phyloP scores from a whole-genome alignment of 2,329 filamentous ascomycete genomes.

The Stachybotrys echinatus region DNA sequence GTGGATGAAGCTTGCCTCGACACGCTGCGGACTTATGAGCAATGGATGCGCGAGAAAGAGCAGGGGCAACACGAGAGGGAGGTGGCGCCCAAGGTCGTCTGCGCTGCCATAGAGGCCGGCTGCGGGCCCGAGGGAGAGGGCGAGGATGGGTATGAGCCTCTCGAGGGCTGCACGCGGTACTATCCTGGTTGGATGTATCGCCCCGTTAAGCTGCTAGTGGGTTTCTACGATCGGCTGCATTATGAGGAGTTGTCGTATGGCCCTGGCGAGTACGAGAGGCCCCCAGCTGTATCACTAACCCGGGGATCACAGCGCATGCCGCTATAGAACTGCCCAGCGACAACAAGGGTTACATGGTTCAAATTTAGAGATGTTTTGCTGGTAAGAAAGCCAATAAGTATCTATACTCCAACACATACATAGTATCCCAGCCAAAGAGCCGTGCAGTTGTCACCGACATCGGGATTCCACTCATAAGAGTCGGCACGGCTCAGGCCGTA shows the following conservation, averaged over 20 bases:
- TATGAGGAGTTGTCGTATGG: not conserved
- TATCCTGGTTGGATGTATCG: not conserved
- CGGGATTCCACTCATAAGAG: not conserved
- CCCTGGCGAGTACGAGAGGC: not conserved
- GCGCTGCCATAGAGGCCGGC: not conserved
- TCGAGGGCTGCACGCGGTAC: constrained; percentile 1
- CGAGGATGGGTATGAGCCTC: not conserved
- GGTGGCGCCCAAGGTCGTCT: not conserved
- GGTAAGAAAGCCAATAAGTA: not conserved
- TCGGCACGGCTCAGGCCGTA: not conserved
- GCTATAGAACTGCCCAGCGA: not conserved
- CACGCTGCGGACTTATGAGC: not conserved
- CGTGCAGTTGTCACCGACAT: not conserved
- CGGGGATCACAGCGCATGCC: not conserved
- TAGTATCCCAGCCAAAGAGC: not conserved
- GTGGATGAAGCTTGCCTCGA: not conserved
- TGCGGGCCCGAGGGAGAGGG: not conserved
- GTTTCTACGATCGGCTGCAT: not conserved
- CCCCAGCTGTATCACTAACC: not conserved
- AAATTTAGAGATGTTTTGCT: not conserved
- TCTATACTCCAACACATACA: not conserved
- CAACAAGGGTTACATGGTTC: not conserved
- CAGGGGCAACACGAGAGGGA: not conserved
- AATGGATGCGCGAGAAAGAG: not conserved
- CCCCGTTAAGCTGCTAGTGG: not conserved